These are phyloP conservation scores for Kodamaea arcana DNA, from an alignment of 1,139 yeast genomes.

Conservation along the genomic window DNA sequence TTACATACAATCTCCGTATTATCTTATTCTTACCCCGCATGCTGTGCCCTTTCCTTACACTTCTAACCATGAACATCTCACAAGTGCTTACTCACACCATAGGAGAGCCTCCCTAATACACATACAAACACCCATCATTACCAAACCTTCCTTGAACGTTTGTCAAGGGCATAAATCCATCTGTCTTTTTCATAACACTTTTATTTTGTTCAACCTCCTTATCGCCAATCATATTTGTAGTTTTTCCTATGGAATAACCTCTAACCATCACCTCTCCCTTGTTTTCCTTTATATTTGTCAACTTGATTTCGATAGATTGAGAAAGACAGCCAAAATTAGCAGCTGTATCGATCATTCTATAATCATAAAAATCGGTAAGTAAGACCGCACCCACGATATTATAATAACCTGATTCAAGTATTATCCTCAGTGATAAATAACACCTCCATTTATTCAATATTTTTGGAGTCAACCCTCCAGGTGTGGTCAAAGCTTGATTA, in stretches of 20 bases:
- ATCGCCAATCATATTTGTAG: slow-evolving; percentile 17
- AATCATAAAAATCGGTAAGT: slow-evolving; percentile 59
- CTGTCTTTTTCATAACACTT: slow-evolving; percentile 35
- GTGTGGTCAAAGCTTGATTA: slow-evolving; percentile 18
- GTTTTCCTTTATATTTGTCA: slow-evolving; percentile 28
- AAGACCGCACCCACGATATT: slow-evolving; percentile 57
- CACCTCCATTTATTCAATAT: slow-evolving; percentile 45
- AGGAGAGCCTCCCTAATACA: too few relatives aligned
- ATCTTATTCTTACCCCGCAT: too few relatives aligned
- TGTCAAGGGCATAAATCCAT: slow-evolving; percentile 61
- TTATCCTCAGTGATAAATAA: slow-evolving; percentile 44
- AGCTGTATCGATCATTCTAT: slow-evolving; percentile 34
- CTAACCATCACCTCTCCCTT: slow-evolving; percentile 55
- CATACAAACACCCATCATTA: slow-evolving; percentile 68
- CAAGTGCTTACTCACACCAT: too few relatives aligned
- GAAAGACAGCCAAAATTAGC: slow-evolving; percentile 40
- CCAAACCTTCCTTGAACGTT: slow-evolving; percentile 58
- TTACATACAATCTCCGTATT: too few relatives aligned
- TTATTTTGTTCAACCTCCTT: slow-evolving; percentile 17
- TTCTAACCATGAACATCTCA: too few relatives aligned
- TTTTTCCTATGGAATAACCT: slow-evolving; percentile 65
- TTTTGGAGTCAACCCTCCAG: slow-evolving; percentile 15
- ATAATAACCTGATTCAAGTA: slow-evolving; percentile 47
- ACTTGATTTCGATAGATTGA: slow-evolving; percentile 49
- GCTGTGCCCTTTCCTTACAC: too few relatives aligned